Evolutionary conservation across 371 early-diverging fungal species (phyloP).

Genomic region (Rhizomucor pusillus): DNA sequence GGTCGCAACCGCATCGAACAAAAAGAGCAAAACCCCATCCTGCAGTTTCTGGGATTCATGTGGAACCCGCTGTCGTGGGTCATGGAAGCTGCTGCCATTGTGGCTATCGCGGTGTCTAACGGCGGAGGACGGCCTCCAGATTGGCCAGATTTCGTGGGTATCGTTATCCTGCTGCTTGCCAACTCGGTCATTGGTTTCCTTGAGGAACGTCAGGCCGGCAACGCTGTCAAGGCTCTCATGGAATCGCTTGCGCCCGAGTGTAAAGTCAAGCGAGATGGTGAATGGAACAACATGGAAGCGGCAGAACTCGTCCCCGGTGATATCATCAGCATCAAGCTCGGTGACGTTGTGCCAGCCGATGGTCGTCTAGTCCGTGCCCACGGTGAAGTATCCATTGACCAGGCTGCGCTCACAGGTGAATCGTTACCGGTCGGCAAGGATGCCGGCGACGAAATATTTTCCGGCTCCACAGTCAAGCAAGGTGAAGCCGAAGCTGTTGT

Average conservation of each 20-base stretch:
- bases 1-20: constrained; percentile 70
- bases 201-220: constrained; percentile 80
- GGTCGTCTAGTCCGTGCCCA: constrained; percentile 53
- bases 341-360: constrained; percentile 83
- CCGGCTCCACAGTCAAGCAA: constrained; percentile 85
- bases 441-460: constrained; percentile 68
- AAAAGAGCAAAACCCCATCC: constrained; percentile 73
- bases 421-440: constrained; percentile 72
- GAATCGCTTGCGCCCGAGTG: constrained; percentile 71
- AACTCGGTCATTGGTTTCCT: constrained; percentile 86
- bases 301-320: constrained; percentile 70
- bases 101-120: constrained; percentile 70
- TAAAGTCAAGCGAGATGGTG: constrained; percentile 61
- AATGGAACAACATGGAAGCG: constrained; percentile 55
- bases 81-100: constrained; percentile 76
- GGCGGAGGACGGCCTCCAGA: constrained; percentile 65
- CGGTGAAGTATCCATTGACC: constrained; percentile 61
- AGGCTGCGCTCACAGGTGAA: constrained; percentile 85
- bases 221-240: constrained; percentile 77
- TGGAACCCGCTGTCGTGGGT: constrained; percentile 80
- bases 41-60: constrained; percentile 87
- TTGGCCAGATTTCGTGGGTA: constrained; percentile 83
- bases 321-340: constrained; percentile 68
- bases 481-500: constrained; percentile 89
- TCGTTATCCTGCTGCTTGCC: constrained; percentile 71